phyloP scores from a whole-genome alignment of 176 grass and related monocot genomes.

The Oryza officinalis region DNA sequence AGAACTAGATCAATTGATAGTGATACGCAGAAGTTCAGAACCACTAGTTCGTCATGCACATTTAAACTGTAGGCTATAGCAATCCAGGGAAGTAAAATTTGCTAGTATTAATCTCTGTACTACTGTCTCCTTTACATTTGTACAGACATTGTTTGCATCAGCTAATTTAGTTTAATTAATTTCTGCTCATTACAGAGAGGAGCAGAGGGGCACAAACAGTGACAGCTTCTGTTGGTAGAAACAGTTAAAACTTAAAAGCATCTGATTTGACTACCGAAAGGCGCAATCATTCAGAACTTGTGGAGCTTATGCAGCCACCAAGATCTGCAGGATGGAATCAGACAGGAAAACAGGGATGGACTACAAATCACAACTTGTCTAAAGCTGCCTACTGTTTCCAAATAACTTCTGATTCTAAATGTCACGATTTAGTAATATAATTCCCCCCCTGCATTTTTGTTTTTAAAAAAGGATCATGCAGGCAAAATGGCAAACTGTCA shows the following conservation, averaged over 20 bases:
- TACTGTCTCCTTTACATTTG: background rate
- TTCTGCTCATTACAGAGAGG: background rate
- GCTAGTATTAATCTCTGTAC: background rate
- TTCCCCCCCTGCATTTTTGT: background rate
- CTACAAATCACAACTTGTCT: background rate
- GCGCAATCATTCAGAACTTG: conserved; percentile 14
- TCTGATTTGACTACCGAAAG: background rate
- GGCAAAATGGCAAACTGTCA: background rate
- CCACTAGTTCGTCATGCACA: background rate
- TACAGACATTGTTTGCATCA: background rate
- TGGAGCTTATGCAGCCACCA: conserved; percentile 25
- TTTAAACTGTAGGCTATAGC: background rate
- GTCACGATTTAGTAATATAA: background rate
- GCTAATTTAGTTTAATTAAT: background rate
- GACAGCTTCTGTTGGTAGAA: background rate
- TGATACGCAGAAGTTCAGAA: background rate
- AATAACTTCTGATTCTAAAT: background rate
- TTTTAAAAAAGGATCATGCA: background rate
- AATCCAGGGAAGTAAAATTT: background rate
- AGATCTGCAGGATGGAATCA: background rate
- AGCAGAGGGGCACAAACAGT: no score
- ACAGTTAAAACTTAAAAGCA: background rate
- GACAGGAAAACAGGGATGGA: background rate
- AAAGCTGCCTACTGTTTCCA: background rate
- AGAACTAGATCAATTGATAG: background rate